phyloP scores from a whole-genome alignment of 352 stramenopile species.

The Globisporangium nodosum region DNA sequence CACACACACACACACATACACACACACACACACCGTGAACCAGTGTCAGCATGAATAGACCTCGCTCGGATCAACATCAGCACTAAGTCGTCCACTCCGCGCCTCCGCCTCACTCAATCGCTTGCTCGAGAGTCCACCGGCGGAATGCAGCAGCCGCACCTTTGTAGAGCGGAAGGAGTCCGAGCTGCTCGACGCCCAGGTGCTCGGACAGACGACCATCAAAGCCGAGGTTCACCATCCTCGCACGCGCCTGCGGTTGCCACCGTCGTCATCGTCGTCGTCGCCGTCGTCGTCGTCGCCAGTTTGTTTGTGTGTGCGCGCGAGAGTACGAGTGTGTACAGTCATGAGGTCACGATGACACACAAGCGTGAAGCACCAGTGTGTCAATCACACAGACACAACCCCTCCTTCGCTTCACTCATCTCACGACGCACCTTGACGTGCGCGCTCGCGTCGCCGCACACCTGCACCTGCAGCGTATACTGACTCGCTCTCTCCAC shows the following conservation, averaged over 20 bases:
- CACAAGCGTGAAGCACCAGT: background rate
- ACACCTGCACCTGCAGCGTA: slow-evolving; percentile 58
- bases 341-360: too few species aligned
- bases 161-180: slow-evolving; percentile 51
- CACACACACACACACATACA: too few species aligned
- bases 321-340: too few species aligned
- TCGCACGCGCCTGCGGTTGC: slow-evolving; percentile 20
- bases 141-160: slow-evolving; percentile 12
- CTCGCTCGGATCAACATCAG: background rate
- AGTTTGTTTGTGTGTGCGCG: too few species aligned
- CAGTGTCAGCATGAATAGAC: background rate
- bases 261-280: background rate
- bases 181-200: slow-evolving; percentile 54
- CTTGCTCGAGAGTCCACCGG: too few species aligned
- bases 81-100: too few species aligned
- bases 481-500: slow-evolving; percentile 1
- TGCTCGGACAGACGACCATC: slow-evolving; percentile 51
- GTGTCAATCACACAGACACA: background rate
- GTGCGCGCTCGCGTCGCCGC: slow-evolving; percentile 40
- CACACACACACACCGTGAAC: background rate
- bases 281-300: background rate
- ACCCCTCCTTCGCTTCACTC: slow-evolving; percentile 9
- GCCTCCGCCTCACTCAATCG: too few species aligned
- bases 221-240: slow-evolving; percentile 54
- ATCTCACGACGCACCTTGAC: slow-evolving; percentile 22